A percentile compares a stretch with the other conserved stretches of the same genome.
These are phyloP conservation scores for Mycena vitilis DNA, from an alignment of 768 basidiomycete species.

Conservation along the genomic window DNA sequence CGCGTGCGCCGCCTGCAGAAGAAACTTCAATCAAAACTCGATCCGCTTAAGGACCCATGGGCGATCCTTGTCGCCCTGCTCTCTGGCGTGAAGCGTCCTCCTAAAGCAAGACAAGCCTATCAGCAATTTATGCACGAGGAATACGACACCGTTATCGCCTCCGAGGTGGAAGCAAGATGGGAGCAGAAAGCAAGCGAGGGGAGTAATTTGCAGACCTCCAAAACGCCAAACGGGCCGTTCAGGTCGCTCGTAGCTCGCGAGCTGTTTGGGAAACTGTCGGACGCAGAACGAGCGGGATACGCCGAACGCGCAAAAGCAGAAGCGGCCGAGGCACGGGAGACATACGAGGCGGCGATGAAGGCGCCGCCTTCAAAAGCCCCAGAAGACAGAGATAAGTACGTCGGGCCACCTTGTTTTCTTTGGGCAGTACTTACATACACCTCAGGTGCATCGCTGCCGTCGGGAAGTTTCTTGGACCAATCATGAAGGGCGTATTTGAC, in stretches of 20 bases:
- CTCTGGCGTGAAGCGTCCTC: not conserved
- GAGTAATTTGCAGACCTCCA: not conserved
- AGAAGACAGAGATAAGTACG: not conserved
- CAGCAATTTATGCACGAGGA: not conserved
- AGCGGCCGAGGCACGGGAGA: not conserved
- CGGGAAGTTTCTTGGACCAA: not conserved
- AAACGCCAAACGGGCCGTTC: not conserved
- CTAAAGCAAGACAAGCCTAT: not conserved
- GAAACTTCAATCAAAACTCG: not conserved
- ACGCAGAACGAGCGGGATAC: not conserved
- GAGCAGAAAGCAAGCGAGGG: not conserved
- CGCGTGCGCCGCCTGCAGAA: not conserved
- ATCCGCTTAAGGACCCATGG: not conserved
- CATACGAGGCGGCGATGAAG: not conserved
- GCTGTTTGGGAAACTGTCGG: slow-evolving; percentile 5
- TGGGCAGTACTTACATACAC: not conserved
- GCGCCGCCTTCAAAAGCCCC: not conserved
- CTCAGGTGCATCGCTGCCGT: not conserved
- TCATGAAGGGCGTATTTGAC: not conserved
- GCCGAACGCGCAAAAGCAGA: not conserved
- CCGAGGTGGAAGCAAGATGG: not conserved
- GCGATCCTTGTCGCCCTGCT: not conserved
- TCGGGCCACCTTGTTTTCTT: too few species aligned
- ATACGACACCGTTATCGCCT: not conserved
- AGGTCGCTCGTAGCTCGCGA: not conserved